Percentiles rank a stretch among this genome's conserved stretches.
Evolutionary conservation across 1,284 basidiomycete species (phyloP).

Genomic region (Puccinia horiana): DNA sequence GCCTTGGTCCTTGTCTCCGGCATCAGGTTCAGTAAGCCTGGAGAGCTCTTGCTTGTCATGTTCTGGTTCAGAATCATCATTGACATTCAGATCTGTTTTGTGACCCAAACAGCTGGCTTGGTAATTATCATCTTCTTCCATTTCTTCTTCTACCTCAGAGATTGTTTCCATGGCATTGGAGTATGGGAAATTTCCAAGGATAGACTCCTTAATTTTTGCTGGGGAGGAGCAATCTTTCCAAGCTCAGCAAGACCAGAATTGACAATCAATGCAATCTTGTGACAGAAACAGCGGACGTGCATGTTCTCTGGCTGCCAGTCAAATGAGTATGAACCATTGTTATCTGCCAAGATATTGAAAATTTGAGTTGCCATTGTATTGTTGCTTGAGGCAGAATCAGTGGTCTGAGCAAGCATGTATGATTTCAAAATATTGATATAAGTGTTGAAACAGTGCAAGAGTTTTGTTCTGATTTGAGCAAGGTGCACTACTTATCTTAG

Average conservation of each 20-base stretch:
- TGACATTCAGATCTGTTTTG: background rate
- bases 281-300: slow-evolving; percentile 25
- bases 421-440: slow-evolving; percentile 1
- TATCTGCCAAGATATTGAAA: slow-evolving; percentile 6
- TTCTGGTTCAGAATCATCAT: background rate
- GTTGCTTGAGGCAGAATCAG: slow-evolving; percentile 27
- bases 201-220: slow-evolving; percentile 14
- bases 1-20: background rate
- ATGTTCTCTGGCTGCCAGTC: slow-evolving; percentile 15
- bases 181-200: slow-evolving; percentile 2
- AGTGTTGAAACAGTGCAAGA: background rate
- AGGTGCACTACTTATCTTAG: slow-evolving; percentile 11
- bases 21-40: no score
- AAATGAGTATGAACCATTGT: slow-evolving; percentile 17
- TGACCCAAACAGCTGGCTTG: no score
- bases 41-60: slow-evolving; percentile 4
- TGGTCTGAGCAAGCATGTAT: slow-evolving; percentile 16
- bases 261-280: no score
- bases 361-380: slow-evolving; percentile 21
- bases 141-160: slow-evolving; percentile 11
- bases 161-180: slow-evolving; percentile 1
- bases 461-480: no score
- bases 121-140: background rate
- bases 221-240: slow-evolving; percentile 20
- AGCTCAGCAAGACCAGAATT: no score